A percentile compares a stretch with the other conserved stretches of the same genome.
These are phyloP conservation scores for Fraxinus latifolia DNA, from an alignment of 305 asterid species.

Conservation along the genomic window DNA sequence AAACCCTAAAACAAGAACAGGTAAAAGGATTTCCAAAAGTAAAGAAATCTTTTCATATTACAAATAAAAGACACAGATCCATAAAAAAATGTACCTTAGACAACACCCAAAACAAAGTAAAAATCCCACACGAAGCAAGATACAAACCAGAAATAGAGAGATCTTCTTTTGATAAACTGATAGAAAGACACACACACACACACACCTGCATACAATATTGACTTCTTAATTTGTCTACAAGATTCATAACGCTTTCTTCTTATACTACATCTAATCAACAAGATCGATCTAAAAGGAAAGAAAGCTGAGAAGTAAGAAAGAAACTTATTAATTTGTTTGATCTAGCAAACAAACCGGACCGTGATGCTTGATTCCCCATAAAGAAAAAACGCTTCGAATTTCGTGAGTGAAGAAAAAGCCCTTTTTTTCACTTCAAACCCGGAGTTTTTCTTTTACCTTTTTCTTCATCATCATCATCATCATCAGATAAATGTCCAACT, in stretches of 20 bases:
- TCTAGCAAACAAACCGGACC: conserved; percentile 60
- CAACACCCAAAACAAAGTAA: conserved; percentile 2
- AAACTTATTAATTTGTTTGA: conserved; percentile 22
- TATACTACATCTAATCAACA: not conserved
- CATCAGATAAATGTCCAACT: not conserved
- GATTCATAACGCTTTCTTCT: not conserved
- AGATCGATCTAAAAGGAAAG: not conserved
- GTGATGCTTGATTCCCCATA: conserved; percentile 79
- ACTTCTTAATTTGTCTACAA: not conserved
- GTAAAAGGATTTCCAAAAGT: not conserved
- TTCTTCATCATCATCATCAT: conserved; percentile 23
- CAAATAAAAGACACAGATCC: conserved; percentile 21
- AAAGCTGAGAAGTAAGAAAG: not conserved
- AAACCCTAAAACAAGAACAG: not conserved
- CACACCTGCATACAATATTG: not conserved
- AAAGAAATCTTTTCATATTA: not conserved
- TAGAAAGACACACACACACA: not conserved
- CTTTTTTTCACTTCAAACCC: not conserved
- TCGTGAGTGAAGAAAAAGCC: conserved; percentile 12
- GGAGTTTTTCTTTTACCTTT: not conserved
- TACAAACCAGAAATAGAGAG: conserved; percentile 12
- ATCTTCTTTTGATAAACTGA: not conserved
- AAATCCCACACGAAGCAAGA: not conserved
- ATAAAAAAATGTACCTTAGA: not conserved
- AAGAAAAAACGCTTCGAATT: not conserved